Evolutionary conservation across 768 basidiomycete species (phyloP), one percentile per base, ranked within the genome.

Genomic region (Lentinus brumalis): DNA sequence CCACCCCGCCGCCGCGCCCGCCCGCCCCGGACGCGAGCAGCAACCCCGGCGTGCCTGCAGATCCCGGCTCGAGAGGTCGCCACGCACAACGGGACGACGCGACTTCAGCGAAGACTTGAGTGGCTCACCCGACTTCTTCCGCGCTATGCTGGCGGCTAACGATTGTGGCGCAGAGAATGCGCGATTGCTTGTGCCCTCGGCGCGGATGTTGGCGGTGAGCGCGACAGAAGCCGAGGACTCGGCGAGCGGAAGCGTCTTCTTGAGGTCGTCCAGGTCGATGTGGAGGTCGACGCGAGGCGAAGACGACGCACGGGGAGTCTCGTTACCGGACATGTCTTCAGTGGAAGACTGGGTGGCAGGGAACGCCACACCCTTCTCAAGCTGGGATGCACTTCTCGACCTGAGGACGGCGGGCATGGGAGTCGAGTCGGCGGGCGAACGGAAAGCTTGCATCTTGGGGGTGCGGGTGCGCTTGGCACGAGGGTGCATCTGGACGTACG

Each of bases 71-170:
- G 83, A 78, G 14, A 89, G 73, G 50, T 76, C 77, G 56, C 78
- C 79, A 56, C 80, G 76, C 51, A 81, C 73, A 44, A 64, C 61
- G 55, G 81, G 71, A 53, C 87, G 81, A 58, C 82, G 79, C 29
- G 84, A 78, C 77, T 97, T 98, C 65, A 98, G 82, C 2, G 95
- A 94, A 3, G 94, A 87, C 74, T 94, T 95, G 69, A 98, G 86
- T 5, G 92, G 86, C 75, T 97, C 92, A 40, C 96, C 96, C 14
- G 92, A 93, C 76, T 97, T 98, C 75, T 98, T 98, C 61, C 94
- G 86, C 38, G 93, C 78, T 54, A 90, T 35, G 77, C 53, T 79
- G 76, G 77, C 73, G 46, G 71, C 70, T 41, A 64, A 59, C 11
- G 74, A 30, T 5, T 70, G 60, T 3, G 67, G 59, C n/a, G 63